phyloP scores from a whole-genome alignment of 495 filamentous ascomycete genomes.

The Rostrohypoxylon terebratum region DNA sequence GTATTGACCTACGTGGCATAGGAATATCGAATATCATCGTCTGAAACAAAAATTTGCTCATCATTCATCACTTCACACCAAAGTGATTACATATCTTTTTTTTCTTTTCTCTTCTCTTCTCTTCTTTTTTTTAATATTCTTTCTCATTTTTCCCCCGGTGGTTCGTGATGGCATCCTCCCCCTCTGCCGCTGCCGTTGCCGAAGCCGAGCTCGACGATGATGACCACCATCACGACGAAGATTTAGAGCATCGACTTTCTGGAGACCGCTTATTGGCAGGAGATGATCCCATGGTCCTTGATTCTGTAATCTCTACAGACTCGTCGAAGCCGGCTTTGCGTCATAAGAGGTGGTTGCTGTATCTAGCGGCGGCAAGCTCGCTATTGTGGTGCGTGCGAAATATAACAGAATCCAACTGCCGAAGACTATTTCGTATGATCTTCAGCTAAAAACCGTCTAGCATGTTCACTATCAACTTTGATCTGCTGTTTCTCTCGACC shows the following conservation, averaged over 20 bases:
- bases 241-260: constrained; percentile 11
- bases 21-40: constrained; percentile 1
- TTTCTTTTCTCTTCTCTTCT: background rate
- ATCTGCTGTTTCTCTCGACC: constrained; percentile 15
- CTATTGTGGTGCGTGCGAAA: constrained; percentile 5
- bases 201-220: background rate
- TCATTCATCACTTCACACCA: background rate
- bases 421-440: background rate
- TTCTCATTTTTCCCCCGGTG: background rate
- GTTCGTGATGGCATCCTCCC: background rate
- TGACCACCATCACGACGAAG: constrained; percentile 5
- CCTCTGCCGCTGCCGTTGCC: too few relatives aligned
- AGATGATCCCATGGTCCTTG: background rate
- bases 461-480: constrained; percentile 15
- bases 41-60: background rate
- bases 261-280: constrained; percentile 12
- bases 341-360: constrained; percentile 5
- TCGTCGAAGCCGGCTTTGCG: background rate
- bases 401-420: constrained; percentile 4
- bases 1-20: constrained; percentile 1
- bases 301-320: background rate
- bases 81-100: background rate
- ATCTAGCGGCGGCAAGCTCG: constrained; percentile 11
- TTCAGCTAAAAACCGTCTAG: constrained; percentile 6
- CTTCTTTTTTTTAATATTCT: too few relatives aligned